Base-by-base conservation (phyloP, 257 asterid species). In the Paulownia fortunei region DNA sequence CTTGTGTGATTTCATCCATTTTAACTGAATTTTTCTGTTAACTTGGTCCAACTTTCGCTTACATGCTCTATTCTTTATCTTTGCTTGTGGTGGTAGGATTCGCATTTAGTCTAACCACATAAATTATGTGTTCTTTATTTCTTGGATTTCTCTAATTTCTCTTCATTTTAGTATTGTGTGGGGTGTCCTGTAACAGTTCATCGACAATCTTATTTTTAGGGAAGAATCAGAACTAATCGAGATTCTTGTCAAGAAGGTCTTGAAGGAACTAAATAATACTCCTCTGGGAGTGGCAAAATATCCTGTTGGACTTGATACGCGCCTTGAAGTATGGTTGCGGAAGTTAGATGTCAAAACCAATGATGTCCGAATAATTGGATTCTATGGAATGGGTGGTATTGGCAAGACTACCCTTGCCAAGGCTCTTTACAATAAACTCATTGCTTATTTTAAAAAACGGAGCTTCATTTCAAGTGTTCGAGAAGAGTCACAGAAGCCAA, bases 341-440 rank as follows among this genome's bases (percentile, higher is more conserved):
- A 61, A 21, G 61, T 55, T 83, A 61, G 72, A 79, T 71, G 76
- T 79, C 60, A 75, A 56, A 24, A 0, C 16, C 58, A 74, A 70
- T 23, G 82, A 73, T 30, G 46, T 75, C 58, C 44, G 44, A 24
- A 49, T 79, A 18, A 52, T 83, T 69, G 83, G 81, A 69, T 70
- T 83, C 34, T 56, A 79, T 34, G 86, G 86, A 42, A 74, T 79
- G 66, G 86, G 83, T 36, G 84, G 84, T 6, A 63, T 80, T 56
- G 84, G 84, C 58, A 80, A 80, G 65, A 80, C 84, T n/a, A 76
- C 84, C 60, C 79, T 81, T 8, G 78, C 79, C 59, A 79, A 74
- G 76, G 83, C 84, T 74, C 79, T 83, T 58, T 83, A 69, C 55
- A 83, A 83, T 65, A 83, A 74, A 79, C 82, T 83, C 41, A 77